Conservation (phyloP, 148 eudicot genomes). For the Rhododendron henanense region DNA sequence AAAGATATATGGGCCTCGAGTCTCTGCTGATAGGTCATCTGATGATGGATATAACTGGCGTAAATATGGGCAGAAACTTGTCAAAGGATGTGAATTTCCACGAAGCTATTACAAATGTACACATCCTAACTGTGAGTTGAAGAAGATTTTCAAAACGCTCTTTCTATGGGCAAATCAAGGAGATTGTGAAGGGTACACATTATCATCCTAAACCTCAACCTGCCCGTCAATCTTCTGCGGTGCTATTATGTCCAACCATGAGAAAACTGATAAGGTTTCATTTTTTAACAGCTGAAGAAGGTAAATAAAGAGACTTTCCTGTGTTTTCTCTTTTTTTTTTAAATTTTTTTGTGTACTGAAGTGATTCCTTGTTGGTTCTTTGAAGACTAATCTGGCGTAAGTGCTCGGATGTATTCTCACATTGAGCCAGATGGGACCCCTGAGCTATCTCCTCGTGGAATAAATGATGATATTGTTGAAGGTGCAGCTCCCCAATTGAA, state of each 20-base stretch:
- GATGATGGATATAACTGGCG: slow-evolving; percentile 99
- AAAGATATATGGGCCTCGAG: slow-evolving; percentile 42
- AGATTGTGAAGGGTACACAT: slow-evolving; percentile 88
- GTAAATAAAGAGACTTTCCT: slow-evolving; percentile 31
- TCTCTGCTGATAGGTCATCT: slow-evolving; percentile 61
- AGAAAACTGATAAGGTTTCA: slow-evolving; percentile 48
- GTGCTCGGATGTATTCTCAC: slow-evolving; percentile 36
- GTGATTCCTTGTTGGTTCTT: slow-evolving; percentile 3
- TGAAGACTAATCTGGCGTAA: slow-evolving; percentile 44
- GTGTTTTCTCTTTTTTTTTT: not conserved
- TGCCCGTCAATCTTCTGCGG: slow-evolving; percentile 67
- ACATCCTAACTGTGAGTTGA: slow-evolving; percentile 91
- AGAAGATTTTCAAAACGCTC: slow-evolving; percentile 92
- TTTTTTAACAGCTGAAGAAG: slow-evolving; percentile 58
- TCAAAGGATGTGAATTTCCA: slow-evolving; percentile 95
- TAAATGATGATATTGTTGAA: slow-evolving; percentile 49
- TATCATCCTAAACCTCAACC: slow-evolving; percentile 98
- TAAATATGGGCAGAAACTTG: slow-evolving; percentile 96
- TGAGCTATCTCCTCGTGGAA: slow-evolving; percentile 55
- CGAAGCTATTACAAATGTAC: slow-evolving; percentile 98
- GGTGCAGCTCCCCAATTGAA: slow-evolving; percentile 43
- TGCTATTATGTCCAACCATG: slow-evolving; percentile 71
- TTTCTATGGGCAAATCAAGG: slow-evolving; percentile 76
- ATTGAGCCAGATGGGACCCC: slow-evolving; percentile 49
- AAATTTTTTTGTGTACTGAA: slow-evolving; percentile 14